Evolutionary conservation across 2,329 filamentous ascomycete genomes (phyloP).

Genomic region (Leptographium radiaticola): DNA sequence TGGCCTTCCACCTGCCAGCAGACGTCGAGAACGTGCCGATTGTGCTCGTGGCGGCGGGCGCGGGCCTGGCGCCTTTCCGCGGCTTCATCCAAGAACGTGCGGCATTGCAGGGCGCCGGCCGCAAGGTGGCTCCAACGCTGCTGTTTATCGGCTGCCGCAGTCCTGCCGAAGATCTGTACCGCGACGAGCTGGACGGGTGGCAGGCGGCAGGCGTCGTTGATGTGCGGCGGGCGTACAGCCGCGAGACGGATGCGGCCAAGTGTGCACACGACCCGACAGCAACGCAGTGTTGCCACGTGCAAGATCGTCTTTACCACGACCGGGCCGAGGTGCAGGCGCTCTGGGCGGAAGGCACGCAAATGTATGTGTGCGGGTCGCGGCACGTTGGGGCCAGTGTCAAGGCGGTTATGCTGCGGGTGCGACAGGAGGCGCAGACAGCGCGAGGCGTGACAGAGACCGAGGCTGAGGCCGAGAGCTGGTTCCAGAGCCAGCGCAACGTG

Average conservation of each 20-base stretch:
- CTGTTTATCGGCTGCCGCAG: constrained; percentile 52
- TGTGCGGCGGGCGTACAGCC: constrained; percentile 48
- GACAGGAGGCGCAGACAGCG: constrained; percentile 19
- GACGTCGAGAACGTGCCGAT: constrained; percentile 32
- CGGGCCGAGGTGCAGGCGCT: constrained; percentile 17
- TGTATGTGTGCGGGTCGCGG: constrained; percentile 49
- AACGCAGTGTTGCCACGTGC: constrained; percentile 21
- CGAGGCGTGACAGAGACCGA: constrained; percentile 16
- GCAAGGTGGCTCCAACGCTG: constrained; percentile 44
- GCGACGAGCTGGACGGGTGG: constrained; percentile 46
- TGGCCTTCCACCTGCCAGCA: constrained; percentile 34
- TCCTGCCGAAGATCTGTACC: constrained; percentile 46
- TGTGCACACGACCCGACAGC: constrained; percentile 26
- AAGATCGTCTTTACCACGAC: constrained; percentile 36
- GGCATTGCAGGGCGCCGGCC: constrained; percentile 33
- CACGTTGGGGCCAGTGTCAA: constrained; percentile 28
- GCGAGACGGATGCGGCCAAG: constrained; percentile 1
- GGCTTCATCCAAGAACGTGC: constrained; percentile 52
- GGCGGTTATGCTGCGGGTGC: constrained; percentile 20
- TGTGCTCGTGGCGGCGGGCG: constrained; percentile 37
- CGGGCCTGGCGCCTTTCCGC: constrained; percentile 49
- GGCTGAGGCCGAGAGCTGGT: constrained; percentile 31
- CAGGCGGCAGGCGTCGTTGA: constrained; percentile 44
- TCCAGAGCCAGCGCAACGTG: constrained; percentile 37
- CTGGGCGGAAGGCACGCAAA: constrained; percentile 28